Evolutionary conservation across 2,329 filamentous ascomycete species (phyloP).

Genomic region (Bipolaris oryzae): DNA sequence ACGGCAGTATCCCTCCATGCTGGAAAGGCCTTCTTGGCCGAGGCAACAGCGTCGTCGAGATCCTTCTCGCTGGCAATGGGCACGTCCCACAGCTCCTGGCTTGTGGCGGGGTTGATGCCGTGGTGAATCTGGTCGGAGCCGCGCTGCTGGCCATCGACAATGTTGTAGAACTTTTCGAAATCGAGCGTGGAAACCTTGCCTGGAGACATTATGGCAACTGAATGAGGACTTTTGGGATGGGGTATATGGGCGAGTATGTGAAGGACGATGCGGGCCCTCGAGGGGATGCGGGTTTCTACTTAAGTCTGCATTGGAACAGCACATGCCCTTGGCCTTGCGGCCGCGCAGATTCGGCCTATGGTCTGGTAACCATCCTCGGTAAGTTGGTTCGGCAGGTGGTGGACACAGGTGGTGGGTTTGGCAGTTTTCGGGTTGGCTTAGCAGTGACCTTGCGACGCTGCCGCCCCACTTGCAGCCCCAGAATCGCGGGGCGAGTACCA

Average conservation of each 20-base stretch:
- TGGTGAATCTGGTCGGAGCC: conserved; percentile 52
- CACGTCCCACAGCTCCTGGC: conserved; percentile 57
- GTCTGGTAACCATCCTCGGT: background rate
- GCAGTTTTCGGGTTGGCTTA: conserved; percentile 5
- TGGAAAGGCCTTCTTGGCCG: conserved; percentile 56
- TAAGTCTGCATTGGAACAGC: conserved; percentile 4
- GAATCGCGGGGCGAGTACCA: conserved; percentile 21
- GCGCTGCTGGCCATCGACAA: conserved; percentile 58
- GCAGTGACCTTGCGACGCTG: conserved; percentile 14
- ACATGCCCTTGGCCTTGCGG: background rate
- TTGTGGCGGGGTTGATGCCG: conserved; percentile 59
- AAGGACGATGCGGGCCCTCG: background rate
- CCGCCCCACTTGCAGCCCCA: conserved; percentile 17
- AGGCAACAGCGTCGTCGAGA: conserved; percentile 58
- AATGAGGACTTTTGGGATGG: background rate
- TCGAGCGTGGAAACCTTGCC: conserved; percentile 50
- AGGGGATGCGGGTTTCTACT: conserved; percentile 4
- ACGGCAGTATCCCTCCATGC: conserved; percentile 51
- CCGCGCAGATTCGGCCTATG: background rate
- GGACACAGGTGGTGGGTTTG: background rate
- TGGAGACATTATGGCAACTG: conserved; percentile 51
- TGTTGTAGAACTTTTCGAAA: conserved; percentile 58
- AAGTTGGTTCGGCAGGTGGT: background rate
- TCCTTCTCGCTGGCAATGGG: conserved; percentile 58
- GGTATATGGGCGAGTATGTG: background rate